Percentiles rank a stretch among this genome's conserved stretches.
Evolutionary conservation across 345 rosid species (phyloP).

Genomic region (Microcos paniculata): DNA sequence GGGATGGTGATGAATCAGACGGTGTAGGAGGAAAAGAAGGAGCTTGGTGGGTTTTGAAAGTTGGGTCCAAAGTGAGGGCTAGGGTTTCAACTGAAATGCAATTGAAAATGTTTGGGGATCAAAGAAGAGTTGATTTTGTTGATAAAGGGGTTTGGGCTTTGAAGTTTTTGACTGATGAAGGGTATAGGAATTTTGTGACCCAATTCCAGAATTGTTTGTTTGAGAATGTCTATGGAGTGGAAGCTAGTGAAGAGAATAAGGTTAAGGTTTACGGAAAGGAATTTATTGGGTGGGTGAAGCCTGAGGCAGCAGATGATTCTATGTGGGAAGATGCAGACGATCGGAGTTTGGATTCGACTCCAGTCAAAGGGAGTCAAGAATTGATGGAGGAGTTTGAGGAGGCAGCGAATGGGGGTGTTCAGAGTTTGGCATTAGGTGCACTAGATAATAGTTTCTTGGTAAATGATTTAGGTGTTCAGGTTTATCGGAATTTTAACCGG

Average conservation of each 20-base stretch:
- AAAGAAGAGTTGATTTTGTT: constrained; percentile 79
- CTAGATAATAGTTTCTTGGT: constrained; percentile 91
- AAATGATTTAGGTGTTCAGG: constrained; percentile 83
- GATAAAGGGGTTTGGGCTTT: constrained; percentile 85
- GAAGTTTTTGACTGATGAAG: constrained; percentile 66
- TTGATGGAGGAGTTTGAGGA: constrained; percentile 87
- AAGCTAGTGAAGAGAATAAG: constrained; percentile 67
- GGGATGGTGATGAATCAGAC: constrained; percentile 32
- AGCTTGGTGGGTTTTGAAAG: constrained; percentile 63
- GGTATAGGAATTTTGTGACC: constrained; percentile 61
- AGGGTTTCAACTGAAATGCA: constrained; percentile 77
- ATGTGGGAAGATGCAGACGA: constrained; percentile 92
- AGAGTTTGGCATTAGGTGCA: constrained; percentile 82
- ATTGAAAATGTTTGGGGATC: constrained; percentile 85
- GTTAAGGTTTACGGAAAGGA: constrained; percentile 83
- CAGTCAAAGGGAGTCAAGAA: constrained; percentile 33
- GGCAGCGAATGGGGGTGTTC: constrained; percentile 88
- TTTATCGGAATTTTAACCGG: constrained; percentile 60
- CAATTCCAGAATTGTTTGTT: constrained; percentile 73
- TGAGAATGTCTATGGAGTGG: constrained; percentile 75
- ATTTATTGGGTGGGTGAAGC: constrained; percentile 85
- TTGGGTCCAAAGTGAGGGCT: constrained; percentile 64
- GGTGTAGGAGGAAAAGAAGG: constrained; percentile 33
- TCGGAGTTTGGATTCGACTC: constrained; percentile 29
- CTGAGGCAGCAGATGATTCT: constrained; percentile 85